Base-by-base conservation (phyloP, 768 basidiomycete species). In the Crassisporium funariophilum region DNA sequence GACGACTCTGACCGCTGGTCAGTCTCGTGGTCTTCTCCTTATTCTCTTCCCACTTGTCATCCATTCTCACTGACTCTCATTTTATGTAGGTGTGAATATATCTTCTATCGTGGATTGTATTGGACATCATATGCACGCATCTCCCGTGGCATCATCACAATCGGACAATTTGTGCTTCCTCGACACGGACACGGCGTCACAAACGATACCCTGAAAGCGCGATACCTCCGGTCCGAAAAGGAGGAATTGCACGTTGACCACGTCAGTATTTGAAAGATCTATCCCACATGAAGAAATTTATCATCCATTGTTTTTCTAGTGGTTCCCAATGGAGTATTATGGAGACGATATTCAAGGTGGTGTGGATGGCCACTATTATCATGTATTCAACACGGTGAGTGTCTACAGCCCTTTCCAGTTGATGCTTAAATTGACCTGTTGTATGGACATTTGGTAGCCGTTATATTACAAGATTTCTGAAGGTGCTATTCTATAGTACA, bases 101-200 rank as follows among this genome's bases (percentile, higher is more conserved):
- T 95, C 40, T 68, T 91, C 19, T 95, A 91, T 62, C 80, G 91
- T 9, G 89, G 86, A 2, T 57, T 91, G 19, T 85, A 89, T 60
- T 75, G 88, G 13, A 89, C 87, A 2, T 71, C 84, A n/a, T 95
- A 91, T 60, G 91, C 86, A 0, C 79, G 92, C 13, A 65, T 95
- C 13, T 89, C 91, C 9, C 79, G 90, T 15, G 84, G 89, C 17
- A 83, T 82, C 24, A 86, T 95, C 52, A 93, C 90, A 66, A 81
- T 95, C 27, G 91, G 84, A 9, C 90, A 89, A 63, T 95, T 93
- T 59, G 76, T 88, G 39, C 61, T 94, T 3, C 90, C 91, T 0
- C 74, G 69, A 36, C 74, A 82, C 44, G 84, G 80, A 0, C 57
- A 63, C 49, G 61, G 62, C 13, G 76, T 83, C 3, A 69, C 70